These are phyloP conservation scores for Forsythia viridissima DNA, from an alignment of 257 asterid genomes.

Conservation along the genomic window DNA sequence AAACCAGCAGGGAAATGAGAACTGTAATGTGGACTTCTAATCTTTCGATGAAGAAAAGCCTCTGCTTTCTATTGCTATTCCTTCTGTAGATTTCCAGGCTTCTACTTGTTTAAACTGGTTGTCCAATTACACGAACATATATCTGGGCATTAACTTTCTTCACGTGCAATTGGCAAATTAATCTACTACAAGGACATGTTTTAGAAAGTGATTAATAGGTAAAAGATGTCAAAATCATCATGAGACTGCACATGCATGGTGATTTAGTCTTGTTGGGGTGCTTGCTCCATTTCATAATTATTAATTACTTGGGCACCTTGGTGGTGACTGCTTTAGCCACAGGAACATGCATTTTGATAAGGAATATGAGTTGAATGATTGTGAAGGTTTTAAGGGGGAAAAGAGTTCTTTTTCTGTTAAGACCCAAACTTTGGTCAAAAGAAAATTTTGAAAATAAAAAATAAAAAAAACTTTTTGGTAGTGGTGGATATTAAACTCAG, in stretches of 20 bases:
- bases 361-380: not conserved
- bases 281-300: not conserved
- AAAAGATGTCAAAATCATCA: not conserved
- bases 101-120: not conserved
- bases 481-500: not conserved
- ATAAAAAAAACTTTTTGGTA: not conserved
- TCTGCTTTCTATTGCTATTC: not conserved
- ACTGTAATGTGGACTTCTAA: not conserved
- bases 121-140: not conserved
- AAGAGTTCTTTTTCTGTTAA: not conserved
- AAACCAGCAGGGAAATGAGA: conserved; percentile 4
- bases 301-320: not conserved
- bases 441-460: not conserved
- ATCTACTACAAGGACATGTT: not conserved
- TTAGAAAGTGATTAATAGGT: not conserved
- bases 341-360: not conserved
- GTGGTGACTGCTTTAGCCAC: not conserved
- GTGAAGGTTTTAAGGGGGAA: not conserved
- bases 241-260: not conserved
- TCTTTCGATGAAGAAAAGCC: not conserved
- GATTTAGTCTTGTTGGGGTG: not conserved
- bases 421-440: not conserved
- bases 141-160: not conserved
- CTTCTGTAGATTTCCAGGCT: not conserved
- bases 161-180: not conserved